Conservation (phyloP, 345 rosid species). For the Hibiscus trionum region DNA sequence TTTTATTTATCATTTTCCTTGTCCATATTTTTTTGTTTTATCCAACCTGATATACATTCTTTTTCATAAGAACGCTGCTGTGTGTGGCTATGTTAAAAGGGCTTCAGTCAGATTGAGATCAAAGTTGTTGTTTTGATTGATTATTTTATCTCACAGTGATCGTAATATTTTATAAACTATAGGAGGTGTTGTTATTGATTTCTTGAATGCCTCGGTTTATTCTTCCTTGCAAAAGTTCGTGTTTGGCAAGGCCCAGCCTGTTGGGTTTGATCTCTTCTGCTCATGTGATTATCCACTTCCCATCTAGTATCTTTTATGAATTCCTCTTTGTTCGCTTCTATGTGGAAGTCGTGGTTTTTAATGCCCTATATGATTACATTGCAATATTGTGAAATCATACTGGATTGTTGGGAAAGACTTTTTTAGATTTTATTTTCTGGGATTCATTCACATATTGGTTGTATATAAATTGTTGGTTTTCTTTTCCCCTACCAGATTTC, state of each 20-base stretch:
- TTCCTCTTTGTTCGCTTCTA: not conserved
- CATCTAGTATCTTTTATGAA: not conserved
- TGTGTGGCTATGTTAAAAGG: not conserved
- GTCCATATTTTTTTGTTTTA: slow-evolving; percentile 1
- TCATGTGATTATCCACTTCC: slow-evolving; percentile 62
- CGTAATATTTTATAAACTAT: not conserved
- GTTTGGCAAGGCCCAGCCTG: slow-evolving; percentile 53
- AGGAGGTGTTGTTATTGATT: slow-evolving; percentile 5
- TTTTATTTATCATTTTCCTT: not conserved
- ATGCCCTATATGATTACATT: not conserved
- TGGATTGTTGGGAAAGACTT: not conserved
- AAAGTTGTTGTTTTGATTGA: not conserved
- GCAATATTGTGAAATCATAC: not conserved
- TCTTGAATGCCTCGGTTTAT: slow-evolving; percentile 73
- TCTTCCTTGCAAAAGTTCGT: slow-evolving; percentile 68
- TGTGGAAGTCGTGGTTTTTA: not conserved
- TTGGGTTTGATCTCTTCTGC: slow-evolving; percentile 69
- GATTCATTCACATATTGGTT: not conserved
- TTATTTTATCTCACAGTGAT: not conserved
- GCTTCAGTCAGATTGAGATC: slow-evolving; percentile 13
- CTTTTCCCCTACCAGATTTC: not conserved
- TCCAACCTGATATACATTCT: not conserved
- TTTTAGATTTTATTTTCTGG: not conserved
- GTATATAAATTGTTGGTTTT: not conserved
- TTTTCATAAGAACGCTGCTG: slow-evolving; percentile 6